Base-by-base conservation (phyloP, 345 rosid genomes). In the Eucalyptus albens region DNA sequence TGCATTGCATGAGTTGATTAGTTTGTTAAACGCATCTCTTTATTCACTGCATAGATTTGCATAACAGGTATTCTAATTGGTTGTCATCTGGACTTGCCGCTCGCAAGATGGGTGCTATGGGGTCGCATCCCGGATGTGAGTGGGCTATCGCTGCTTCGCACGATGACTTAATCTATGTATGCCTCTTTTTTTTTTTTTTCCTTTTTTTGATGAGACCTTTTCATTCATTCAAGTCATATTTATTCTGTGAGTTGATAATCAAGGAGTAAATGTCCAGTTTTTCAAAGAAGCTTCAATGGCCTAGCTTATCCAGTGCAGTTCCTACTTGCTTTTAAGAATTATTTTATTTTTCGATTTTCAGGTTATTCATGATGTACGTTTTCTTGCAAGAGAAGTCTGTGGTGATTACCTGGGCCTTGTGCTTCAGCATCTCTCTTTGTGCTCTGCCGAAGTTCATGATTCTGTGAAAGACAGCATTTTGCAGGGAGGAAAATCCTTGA, bases 71-170 rank as follows among this genome's bases (percentile, higher is more conserved):
- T 91, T 93, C 97, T 89, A 91, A 92, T 87, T 98, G 99, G 99
- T 92, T 98, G 92, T 94, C 97, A 88, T 94, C 96, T 93, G 99
- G 97, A 87, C 88, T 98, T 87, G 93, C 94, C 90, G 96, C 95
- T 88, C 93, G 95, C 87, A 94, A 92, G 93, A 92, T 44, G 90
- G 92, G 94, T 91, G 93, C 91, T 92, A 88, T 92, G 87, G 93
- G 92, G 90, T 90, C 97, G 87, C 92, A 87, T 90, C 94, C 99
- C 83, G 99, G 96, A 92, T 91, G 91, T 93, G 99, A 97, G 88
- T 97, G 99, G 99, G 97, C 98, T 90, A 90, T 93, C 90, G 92
- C 98, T 88, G 99, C 97, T 87, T 89, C 86, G 60, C 95, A 97
- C 11, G 96, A 96, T 89, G 99, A 98, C 93, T 95, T 97, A 91